Evolutionary conservation across 2,329 filamentous ascomycete genomes (phyloP), one percentile per base, ranked within the genome.

Genomic region (Colletotrichum siamense): DNA sequence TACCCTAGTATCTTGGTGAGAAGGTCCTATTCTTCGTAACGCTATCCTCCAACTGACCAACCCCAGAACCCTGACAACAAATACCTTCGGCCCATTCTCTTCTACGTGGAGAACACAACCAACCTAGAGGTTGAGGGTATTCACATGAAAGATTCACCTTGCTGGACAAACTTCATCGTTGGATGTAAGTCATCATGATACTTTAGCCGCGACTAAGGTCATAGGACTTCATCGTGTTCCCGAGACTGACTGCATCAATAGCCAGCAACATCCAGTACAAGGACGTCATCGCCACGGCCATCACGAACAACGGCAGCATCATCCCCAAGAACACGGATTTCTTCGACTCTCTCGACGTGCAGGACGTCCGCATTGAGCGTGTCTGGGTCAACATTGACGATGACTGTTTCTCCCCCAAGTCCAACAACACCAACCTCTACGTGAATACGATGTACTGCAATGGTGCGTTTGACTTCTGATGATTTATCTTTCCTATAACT

Each of bases 141-240:
- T 72, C 89, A 90, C 22, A 87, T 92, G 79, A 88, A 92, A 77
- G 90, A 92, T 81, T 92, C 90, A 2, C 91, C 91, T 3, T 92
- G 90, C 85, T 93, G 91, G 91, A 92, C 89, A 3, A 93, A 91
- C 80, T 93, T 92, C 79, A 85, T 93, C 44, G 90, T 93, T 16
- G 88, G 88, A 52, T 91, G 74, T 77, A 57, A 65, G 74, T n/a
- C 30, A 39, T 22, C 9, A 3, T 18, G 6, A 62, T 2, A 5
- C 5, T 28, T 62, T 18, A 8, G 44, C 28, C 24, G 34, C 59
- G 57, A 16, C 30, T 55, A 1, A 30, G 10, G 24, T 3, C 16
- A 15, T 18, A 4, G 10, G 4, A 24, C 6, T 39, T 13, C 22
- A 5, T 15, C 34, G 1, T 3, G 12, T 3, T 28, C 10, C 12